Conservation (phyloP, 192 early-diverging fungal genomes). For the Pilaira anomala region DNA sequence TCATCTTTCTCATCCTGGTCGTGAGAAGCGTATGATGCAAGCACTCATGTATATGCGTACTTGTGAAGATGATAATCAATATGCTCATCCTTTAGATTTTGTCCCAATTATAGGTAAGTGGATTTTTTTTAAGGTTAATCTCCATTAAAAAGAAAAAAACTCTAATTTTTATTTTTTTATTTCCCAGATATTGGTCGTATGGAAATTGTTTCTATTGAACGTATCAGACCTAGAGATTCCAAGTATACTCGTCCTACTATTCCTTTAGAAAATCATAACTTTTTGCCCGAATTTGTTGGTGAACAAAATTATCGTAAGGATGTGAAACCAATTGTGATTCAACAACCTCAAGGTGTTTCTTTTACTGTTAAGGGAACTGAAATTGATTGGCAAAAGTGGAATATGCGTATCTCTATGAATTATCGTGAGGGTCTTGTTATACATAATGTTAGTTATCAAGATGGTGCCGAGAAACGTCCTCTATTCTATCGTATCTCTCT, state of each 20-base stretch:
- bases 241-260: slow-evolving; percentile 39
- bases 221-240: slow-evolving; percentile 31
- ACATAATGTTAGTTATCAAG: slow-evolving; percentile 39
- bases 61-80: slow-evolving; percentile 40
- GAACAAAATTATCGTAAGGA: slow-evolving; percentile 36
- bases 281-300: slow-evolving; percentile 39
- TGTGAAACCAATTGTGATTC: slow-evolving; percentile 38
- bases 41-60: slow-evolving; percentile 40
- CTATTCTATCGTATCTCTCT: slow-evolving; percentile 41
- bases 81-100: slow-evolving; percentile 42
- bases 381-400: slow-evolving; percentile 45
- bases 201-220: slow-evolving; percentile 38
- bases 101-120: slow-evolving; percentile 39
- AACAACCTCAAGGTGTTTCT: slow-evolving; percentile 41
- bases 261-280: slow-evolving; percentile 37
- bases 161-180: background rate
- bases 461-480: slow-evolving; percentile 37
- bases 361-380: slow-evolving; percentile 38
- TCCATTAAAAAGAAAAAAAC: background rate
- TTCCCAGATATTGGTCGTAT: slow-evolving; percentile 27
- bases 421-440: slow-evolving; percentile 43
- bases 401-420: slow-evolving; percentile 41
- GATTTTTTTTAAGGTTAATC: background rate
- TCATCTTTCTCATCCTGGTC: slow-evolving; percentile 21
- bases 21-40: slow-evolving; percentile 31